Evolutionary conservation across 1,284 basidiomycete species (phyloP).

Genomic region (Volvariella volvacea): DNA sequence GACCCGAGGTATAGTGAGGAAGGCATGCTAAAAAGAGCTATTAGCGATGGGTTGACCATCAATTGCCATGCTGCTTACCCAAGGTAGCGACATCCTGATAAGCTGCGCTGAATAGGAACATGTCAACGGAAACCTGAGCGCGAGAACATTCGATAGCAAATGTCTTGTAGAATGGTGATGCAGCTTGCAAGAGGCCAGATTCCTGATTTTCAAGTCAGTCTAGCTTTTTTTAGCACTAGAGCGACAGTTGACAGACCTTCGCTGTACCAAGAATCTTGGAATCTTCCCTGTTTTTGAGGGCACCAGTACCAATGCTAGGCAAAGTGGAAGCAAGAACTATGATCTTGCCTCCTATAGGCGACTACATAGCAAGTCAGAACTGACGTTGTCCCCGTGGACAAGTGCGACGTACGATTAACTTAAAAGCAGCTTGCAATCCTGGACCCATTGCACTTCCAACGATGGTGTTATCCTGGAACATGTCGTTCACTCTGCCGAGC

Average conservation of each 20-base stretch:
- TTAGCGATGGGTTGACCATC: constrained; percentile 2
- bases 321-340: constrained; percentile 84
- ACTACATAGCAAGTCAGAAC: constrained; percentile 19
- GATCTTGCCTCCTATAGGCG: constrained; percentile 94
- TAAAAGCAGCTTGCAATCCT: constrained; percentile 92
- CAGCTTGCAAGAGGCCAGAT: constrained; percentile 81
- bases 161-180: constrained; percentile 95
- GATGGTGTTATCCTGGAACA: constrained; percentile 93
- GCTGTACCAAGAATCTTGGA: constrained; percentile 92
- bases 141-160: constrained; percentile 99
- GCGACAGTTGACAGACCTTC: constrained; percentile 51
- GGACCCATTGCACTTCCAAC: constrained; percentile 96
- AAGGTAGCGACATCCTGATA: constrained; percentile 97
- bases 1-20: constrained; percentile 96
- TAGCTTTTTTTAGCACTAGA: constrained; percentile 3
- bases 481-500: constrained; percentile 81
- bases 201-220: constrained; percentile 42
- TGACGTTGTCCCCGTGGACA: constrained; percentile 4
- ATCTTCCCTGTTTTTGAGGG: constrained; percentile 95
- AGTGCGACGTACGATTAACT: constrained; percentile 67
- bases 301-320: constrained; percentile 85
- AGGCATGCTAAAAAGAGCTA: constrained; percentile 58
- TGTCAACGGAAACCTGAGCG: constrained; percentile 96
- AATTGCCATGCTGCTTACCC: constrained; percentile 36
- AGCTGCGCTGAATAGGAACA: constrained; percentile 93